Conservation (phyloP, 176 grass and related monocot genomes). For the maize (Zea mays) region DNA sequence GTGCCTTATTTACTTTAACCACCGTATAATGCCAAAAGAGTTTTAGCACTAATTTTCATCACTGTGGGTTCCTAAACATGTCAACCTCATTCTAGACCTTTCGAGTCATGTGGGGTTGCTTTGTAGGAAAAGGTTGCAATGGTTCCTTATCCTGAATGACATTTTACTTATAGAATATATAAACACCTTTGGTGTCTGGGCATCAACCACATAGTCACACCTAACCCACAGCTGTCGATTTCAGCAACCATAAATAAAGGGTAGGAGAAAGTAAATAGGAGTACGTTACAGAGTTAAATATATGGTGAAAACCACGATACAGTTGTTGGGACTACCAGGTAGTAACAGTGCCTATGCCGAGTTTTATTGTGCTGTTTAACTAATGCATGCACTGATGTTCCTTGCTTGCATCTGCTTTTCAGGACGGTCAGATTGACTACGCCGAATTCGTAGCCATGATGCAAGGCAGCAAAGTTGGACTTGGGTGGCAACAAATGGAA, state of each 20-base stretch:
- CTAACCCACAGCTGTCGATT: conserved; percentile 9
- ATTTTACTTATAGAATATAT: conserved; percentile 17
- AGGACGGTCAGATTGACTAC: conserved; percentile 91
- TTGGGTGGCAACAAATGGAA: conserved; percentile 48
- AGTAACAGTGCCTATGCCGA: not conserved
- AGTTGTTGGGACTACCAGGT: not conserved
- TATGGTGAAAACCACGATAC: not conserved
- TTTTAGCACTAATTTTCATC: not conserved
- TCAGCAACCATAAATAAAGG: conserved; percentile 11
- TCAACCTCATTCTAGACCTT: conserved; percentile 14
- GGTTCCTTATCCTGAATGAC: not conserved
- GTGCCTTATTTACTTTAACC: not conserved
- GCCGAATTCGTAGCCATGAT: conserved; percentile 86
- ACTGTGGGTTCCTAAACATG: conserved; percentile 11
- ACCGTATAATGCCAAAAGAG: not conserved
- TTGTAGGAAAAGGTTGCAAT: not conserved
- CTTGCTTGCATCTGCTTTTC: conserved; percentile 34
- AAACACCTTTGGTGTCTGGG: not conserved
- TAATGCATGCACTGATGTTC: not conserved
- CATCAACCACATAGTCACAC: not conserved
- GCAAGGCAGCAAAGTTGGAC: conserved; percentile 51
- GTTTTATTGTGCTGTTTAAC: not conserved
- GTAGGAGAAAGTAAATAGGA: not conserved
- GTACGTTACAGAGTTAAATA: not conserved
- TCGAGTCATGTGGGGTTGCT: not conserved